Evolutionary conservation across 2,329 filamentous ascomycete genomes (phyloP).

Genomic region (Shiraia bambusicola): DNA sequence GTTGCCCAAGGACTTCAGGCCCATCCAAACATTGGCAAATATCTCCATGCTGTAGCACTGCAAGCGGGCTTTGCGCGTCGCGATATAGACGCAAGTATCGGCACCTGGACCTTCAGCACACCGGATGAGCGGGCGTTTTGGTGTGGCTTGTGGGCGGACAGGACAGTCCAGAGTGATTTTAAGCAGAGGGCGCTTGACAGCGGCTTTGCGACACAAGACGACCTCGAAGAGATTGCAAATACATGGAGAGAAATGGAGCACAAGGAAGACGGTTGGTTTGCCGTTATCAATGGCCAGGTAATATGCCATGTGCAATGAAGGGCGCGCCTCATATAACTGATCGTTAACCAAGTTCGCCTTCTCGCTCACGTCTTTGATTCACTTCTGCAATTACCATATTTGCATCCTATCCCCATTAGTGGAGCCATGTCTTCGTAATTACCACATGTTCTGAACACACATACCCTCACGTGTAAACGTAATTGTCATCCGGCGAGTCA

Average conservation of each 20-base stretch:
- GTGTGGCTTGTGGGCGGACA: conserved; percentile 46
- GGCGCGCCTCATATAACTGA: no score
- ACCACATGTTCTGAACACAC: no score
- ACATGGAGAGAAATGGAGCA: conserved; percentile 46
- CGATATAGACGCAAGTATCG: conserved; percentile 44
- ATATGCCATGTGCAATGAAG: conserved; percentile 36
- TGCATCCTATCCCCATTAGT: no score
- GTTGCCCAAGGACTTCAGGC: conserved; percentile 35
- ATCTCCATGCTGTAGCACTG: conserved; percentile 41
- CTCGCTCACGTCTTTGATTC: not conserved
- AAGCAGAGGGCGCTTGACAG: conserved; percentile 41
- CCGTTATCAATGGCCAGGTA: conserved; percentile 47
- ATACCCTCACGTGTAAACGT: no score
- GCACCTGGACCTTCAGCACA: conserved; percentile 48
- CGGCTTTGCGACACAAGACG: conserved; percentile 40
- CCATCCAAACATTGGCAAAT: conserved; percentile 40
- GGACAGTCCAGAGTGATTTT: conserved; percentile 39
- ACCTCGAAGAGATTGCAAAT: conserved; percentile 44
- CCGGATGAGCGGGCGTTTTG: conserved; percentile 43
- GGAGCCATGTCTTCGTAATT: no score
- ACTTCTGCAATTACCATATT: not conserved
- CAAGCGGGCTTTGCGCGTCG: conserved; percentile 43
- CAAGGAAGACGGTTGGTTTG: conserved; percentile 47
- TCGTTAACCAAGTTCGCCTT: no score
- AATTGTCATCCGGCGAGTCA: conserved; percentile 28